Percentiles rank a stretch among this genome's conserved stretches.
These are phyloP conservation scores for Ascosphaera apis DNA, from an alignment of 2,329 filamentous ascomycete species.

Conservation along the genomic window DNA sequence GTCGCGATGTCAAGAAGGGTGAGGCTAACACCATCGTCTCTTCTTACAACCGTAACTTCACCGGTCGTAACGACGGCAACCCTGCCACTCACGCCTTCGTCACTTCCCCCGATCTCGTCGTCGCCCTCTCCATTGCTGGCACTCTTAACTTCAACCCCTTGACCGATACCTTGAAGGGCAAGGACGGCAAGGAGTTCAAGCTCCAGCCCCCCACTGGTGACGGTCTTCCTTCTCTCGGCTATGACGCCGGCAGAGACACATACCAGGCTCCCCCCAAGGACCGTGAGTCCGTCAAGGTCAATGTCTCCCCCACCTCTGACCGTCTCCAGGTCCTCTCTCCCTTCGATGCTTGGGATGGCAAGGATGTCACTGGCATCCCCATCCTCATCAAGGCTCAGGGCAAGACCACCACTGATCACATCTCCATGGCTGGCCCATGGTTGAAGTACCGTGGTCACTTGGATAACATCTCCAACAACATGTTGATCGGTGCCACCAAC, in stretches of 20 bases:
- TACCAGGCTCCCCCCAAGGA: constrained; percentile 86
- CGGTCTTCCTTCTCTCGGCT: constrained; percentile 58
- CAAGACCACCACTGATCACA: constrained; percentile 94
- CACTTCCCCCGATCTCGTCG: constrained; percentile 71
- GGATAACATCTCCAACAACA: constrained; percentile 99
- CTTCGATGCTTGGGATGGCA: constrained; percentile 76
- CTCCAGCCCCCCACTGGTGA: constrained; percentile 58
- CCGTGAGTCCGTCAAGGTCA: constrained; percentile 48
- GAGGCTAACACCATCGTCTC: constrained; percentile 91
- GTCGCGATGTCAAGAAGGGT: constrained; percentile 82
- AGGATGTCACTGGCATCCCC: constrained; percentile 62
- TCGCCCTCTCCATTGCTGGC: constrained; percentile 66
- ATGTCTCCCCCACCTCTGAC: constrained; percentile 72
- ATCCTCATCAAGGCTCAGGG: constrained; percentile 93
- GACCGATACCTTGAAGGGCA: constrained; percentile 76
- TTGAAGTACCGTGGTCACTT: constrained; percentile 97
- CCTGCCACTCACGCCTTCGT: constrained; percentile 87
- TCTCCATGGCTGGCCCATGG: constrained; percentile 93
- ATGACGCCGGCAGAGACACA: constrained; percentile 76
- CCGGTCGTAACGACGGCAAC: constrained; percentile 90
- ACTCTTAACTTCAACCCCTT: constrained; percentile 85
- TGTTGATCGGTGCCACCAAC: constrained; percentile 95
- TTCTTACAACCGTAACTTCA: constrained; percentile 99
- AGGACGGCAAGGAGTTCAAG: constrained; percentile 89
- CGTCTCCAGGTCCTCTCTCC: constrained; percentile 80